Percentiles rank a stretch among this genome's conserved stretches.
phyloP scores from a whole-genome alignment of 2,329 filamentous ascomycete genomes.

The Lojkania enalia region DNA sequence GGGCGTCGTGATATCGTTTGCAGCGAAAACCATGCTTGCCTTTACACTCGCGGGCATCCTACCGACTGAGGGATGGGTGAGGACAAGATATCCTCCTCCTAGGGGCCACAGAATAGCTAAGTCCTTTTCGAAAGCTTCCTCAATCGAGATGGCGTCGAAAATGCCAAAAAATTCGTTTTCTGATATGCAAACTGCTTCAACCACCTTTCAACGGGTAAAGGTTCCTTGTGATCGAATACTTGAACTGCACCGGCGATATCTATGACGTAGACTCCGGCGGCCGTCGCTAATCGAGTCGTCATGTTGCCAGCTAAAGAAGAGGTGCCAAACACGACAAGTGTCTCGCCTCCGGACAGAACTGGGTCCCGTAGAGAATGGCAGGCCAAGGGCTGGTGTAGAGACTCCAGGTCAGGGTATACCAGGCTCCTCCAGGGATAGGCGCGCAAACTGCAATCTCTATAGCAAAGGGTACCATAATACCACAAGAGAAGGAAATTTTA shows the following conservation, averaged over 20 bases:
- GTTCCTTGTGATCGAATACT: constrained; percentile 32
- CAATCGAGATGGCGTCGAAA: constrained; percentile 41
- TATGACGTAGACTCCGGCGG: constrained; percentile 46
- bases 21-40: constrained; percentile 32
- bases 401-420: constrained; percentile 25
- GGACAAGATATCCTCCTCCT: constrained; percentile 42
- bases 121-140: constrained; percentile 22
- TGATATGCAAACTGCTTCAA: constrained; percentile 37
- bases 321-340: constrained; percentile 55
- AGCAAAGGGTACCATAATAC: constrained; percentile 47
- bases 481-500: constrained; percentile 45
- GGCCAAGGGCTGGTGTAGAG: constrained; percentile 35
- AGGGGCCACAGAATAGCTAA: constrained; percentile 29
- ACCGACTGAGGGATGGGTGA: constrained; percentile 40
- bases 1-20: constrained; percentile 28
- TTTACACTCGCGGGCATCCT: constrained; percentile 37
- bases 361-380: constrained; percentile 39
- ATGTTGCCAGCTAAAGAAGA: constrained; percentile 45
- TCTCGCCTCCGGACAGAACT: constrained; percentile 31
- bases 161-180: constrained; percentile 45
- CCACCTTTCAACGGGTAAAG: constrained; percentile 41
- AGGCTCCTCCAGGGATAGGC: constrained; percentile 42
- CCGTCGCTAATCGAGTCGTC: constrained; percentile 47
- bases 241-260: constrained; percentile 36
- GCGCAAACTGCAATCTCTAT: constrained; percentile 47